A percentile compares a stretch with the other conserved stretches of the same genome.
Conservation (phyloP, 2,329 filamentous ascomycete species). For the Rutstroemia sydowiana region DNA sequence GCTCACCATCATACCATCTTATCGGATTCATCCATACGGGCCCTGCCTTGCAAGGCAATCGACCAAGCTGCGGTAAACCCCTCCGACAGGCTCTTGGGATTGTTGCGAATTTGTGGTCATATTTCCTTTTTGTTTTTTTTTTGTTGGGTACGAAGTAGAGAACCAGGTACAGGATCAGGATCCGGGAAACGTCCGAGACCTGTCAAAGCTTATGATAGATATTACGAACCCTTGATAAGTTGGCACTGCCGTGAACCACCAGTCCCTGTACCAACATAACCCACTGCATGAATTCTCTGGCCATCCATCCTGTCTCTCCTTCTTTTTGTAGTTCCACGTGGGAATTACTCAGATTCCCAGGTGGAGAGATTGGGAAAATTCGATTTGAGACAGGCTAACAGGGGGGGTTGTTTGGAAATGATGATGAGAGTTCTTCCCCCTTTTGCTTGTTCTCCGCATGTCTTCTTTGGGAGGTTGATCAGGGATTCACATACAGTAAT, state of each 20-base stretch:
- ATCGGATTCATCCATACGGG: too few relatives aligned
- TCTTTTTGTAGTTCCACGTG: neutral
- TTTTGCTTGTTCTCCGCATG: neutral
- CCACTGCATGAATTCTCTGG: neutral
- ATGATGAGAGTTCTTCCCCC: neutral
- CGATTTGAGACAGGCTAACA: constrained; percentile 2
- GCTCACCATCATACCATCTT: neutral
- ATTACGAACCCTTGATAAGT: too few relatives aligned
- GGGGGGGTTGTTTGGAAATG: neutral
- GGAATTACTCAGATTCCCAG: constrained; percentile 3
- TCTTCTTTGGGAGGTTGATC: neutral
- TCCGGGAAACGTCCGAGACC: neutral
- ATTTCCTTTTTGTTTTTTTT: neutral
- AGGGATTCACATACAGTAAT: neutral
- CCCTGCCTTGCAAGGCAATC: neutral
- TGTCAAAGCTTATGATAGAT: neutral
- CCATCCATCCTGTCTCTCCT: neutral
- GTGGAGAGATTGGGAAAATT: neutral
- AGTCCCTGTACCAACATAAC: neutral
- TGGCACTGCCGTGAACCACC: neutral
- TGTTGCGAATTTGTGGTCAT: too few relatives aligned
- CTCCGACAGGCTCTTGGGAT: neutral
- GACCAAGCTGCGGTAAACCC: neutral
- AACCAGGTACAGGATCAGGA: neutral
- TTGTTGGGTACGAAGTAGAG: neutral